These are phyloP conservation scores for Bauhinia variegata DNA, from an alignment of 306 rosid genomes.

Conservation along the genomic window DNA sequence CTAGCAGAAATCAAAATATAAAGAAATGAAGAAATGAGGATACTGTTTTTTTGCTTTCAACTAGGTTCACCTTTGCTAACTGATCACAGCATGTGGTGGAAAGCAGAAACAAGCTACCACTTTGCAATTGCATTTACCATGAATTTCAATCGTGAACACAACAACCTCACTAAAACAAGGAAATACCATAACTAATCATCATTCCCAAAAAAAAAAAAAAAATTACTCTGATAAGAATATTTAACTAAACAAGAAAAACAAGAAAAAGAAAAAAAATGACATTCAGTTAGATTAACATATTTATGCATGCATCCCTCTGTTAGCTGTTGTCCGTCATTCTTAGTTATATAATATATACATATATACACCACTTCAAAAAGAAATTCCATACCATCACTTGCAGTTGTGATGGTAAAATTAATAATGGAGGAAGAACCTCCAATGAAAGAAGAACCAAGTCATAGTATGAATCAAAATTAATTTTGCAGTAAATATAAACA, in stretches of 20 bases:
- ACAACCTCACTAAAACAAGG: too few species aligned
- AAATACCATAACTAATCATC: too few species aligned
- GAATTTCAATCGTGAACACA: too few species aligned
- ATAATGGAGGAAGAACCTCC: slow-evolving; percentile 17
- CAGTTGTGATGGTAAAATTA: slow-evolving; percentile 22
- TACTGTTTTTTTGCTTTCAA: slow-evolving; percentile 15
- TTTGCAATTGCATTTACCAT: not conserved
- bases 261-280: too few species aligned
- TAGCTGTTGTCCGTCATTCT: too few species aligned
- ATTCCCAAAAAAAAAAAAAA: too few species aligned
- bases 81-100: slow-evolving; percentile 10
- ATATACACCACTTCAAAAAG: slow-evolving; percentile 12
- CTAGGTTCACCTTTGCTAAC: slow-evolving; percentile 3
- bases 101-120: slow-evolving; percentile 19
- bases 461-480: slow-evolving; percentile 12
- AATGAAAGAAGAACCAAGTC: slow-evolving; percentile 25
- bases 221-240: too few species aligned
- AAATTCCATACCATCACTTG: slow-evolving; percentile 10
- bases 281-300: too few species aligned
- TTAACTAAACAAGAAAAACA: too few species aligned
- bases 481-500: not conserved
- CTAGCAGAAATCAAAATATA: slow-evolving; percentile 28
- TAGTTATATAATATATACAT: too few species aligned
- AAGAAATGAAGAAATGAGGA: slow-evolving; percentile 28
- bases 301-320: too few species aligned